Conservation (phyloP, 768 basidiomycete species). For the Cytidiella melzeri region DNA sequence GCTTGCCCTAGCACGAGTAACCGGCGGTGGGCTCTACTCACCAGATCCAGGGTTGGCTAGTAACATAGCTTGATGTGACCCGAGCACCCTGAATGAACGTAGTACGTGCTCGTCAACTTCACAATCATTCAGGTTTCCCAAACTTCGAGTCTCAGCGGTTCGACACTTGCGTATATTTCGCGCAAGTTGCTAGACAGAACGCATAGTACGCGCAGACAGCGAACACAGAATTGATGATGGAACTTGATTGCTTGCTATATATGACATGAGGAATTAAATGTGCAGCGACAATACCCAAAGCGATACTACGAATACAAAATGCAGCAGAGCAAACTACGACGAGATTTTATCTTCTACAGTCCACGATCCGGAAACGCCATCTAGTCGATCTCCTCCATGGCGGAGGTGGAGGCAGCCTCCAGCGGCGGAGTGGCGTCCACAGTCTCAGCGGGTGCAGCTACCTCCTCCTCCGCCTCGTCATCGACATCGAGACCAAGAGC, state of each 20-base stretch:
- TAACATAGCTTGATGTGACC: too few relatives aligned
- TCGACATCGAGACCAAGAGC: constrained; percentile 87
- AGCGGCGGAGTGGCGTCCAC: constrained; percentile 45
- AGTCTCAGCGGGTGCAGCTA: constrained; percentile 36
- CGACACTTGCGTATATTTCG: too few relatives aligned
- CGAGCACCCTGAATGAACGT: too few relatives aligned
- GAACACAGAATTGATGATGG: neutral
- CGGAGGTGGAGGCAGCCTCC: constrained; percentile 64
- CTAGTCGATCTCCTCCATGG: constrained; percentile 97
- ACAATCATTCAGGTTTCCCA: too few relatives aligned
- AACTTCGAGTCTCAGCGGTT: too few relatives aligned
- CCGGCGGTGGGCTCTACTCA: too few relatives aligned
- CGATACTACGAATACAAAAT: constrained; percentile 9
- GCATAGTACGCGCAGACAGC: neutral
- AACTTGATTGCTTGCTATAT: constrained; percentile 1
- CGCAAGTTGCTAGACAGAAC: too few relatives aligned
- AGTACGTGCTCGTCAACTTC: too few relatives aligned
- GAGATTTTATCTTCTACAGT: neutral
- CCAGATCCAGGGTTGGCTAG: too few relatives aligned
- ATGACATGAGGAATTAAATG: constrained; percentile 1
- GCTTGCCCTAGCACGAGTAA: too few relatives aligned
- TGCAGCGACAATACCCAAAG: constrained; percentile 5
- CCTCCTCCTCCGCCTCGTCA: constrained; percentile 53
- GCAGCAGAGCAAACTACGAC: constrained; percentile 1
- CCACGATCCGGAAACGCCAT: neutral